phyloP scores from a whole-genome alignment of 768 basidiomycete species.

The Termitomyces sp. region DNA sequence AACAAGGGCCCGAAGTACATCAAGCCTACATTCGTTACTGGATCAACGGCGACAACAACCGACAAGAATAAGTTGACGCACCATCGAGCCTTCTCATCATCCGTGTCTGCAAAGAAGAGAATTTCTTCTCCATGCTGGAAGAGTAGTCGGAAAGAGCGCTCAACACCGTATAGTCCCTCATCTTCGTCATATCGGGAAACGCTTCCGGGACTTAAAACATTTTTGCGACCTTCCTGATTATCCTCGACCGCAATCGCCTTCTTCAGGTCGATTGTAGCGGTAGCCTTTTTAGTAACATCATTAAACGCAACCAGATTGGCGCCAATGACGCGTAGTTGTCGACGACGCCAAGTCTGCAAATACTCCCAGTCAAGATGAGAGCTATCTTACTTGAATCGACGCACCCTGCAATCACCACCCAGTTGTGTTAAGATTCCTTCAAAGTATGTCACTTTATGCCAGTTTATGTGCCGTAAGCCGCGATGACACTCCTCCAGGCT shows the following conservation, averaged over 20 bases:
- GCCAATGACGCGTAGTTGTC: conserved; percentile 80
- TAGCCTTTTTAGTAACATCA: conserved; percentile 87
- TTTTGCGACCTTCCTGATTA: conserved; percentile 53
- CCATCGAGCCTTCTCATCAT: conserved; percentile 86
- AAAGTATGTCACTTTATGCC: conserved; percentile 94
- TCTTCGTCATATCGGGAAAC: conserved; percentile 46
- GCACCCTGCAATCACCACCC: conserved; percentile 88
- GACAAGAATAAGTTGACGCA: conserved; percentile 27
- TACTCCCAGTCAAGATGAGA: not conserved
- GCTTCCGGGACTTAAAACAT: conserved; percentile 33
- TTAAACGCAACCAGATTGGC: conserved; percentile 86
- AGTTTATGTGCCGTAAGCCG: conserved; percentile 82
- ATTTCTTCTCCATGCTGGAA: conserved; percentile 80
- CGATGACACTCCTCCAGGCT: conserved; percentile 90
- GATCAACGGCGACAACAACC: not conserved
- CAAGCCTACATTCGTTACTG: conserved; percentile 51
- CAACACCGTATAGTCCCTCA: conserved; percentile 62
- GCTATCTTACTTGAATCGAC: conserved; percentile 20
- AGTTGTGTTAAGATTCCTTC: conserved; percentile 90
- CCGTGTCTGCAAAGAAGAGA: conserved; percentile 85
- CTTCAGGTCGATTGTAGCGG: conserved; percentile 85
- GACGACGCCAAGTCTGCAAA: conserved; percentile 70
- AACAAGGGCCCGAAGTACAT: conserved; percentile 76
- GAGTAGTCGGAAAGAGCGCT: conserved; percentile 78
- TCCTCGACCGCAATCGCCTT: conserved; percentile 77